Evolutionary conservation across 345 rosid genomes (phyloP).

Genomic region (Trapa incisa): DNA sequence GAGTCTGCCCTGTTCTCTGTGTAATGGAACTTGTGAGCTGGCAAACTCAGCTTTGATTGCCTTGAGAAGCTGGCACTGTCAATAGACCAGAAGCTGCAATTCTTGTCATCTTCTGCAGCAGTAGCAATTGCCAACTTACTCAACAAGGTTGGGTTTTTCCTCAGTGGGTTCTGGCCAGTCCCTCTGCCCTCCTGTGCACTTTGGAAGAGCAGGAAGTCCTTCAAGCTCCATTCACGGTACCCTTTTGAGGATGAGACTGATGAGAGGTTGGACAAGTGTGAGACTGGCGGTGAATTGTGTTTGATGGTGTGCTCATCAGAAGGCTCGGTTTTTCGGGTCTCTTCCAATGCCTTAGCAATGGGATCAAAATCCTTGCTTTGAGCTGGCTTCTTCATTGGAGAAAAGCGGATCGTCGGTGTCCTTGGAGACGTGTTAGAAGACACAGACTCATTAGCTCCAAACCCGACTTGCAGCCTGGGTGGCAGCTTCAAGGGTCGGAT

Average conservation of each 20-base stretch:
- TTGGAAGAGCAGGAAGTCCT: slow-evolving; percentile 63
- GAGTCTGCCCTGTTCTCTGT: too few species aligned
- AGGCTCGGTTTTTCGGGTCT: background rate
- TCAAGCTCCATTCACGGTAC: slow-evolving; percentile 68
- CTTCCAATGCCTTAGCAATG: too few species aligned
- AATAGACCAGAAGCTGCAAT: too few species aligned
- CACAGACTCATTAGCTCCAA: slow-evolving; percentile 9
- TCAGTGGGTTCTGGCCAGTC: slow-evolving; percentile 31
- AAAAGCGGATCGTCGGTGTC: slow-evolving; percentile 12
- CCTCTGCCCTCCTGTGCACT: slow-evolving; percentile 91
- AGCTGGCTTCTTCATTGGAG: slow-evolving; percentile 8
- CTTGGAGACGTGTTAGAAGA: slow-evolving; percentile 22
- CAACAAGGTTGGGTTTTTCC: slow-evolving; percentile 21
- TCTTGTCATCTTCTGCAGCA: too few species aligned
- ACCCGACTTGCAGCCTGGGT: slow-evolving; percentile 14
- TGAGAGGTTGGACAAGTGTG: slow-evolving; percentile 16
- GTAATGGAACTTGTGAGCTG: too few species aligned
- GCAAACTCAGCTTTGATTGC: too few species aligned
- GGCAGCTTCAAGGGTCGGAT: slow-evolving; percentile 56
- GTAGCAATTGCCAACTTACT: too few species aligned
- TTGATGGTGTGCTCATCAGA: slow-evolving; percentile 23
- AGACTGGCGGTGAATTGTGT: slow-evolving; percentile 4
- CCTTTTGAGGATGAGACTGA: slow-evolving; percentile 47
- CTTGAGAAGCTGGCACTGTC: too few species aligned
- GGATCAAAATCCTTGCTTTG: slow-evolving; percentile 24